These are phyloP conservation scores for Lentinus polychrous DNA, from an alignment of 1,284 basidiomycete genomes.

Conservation along the genomic window DNA sequence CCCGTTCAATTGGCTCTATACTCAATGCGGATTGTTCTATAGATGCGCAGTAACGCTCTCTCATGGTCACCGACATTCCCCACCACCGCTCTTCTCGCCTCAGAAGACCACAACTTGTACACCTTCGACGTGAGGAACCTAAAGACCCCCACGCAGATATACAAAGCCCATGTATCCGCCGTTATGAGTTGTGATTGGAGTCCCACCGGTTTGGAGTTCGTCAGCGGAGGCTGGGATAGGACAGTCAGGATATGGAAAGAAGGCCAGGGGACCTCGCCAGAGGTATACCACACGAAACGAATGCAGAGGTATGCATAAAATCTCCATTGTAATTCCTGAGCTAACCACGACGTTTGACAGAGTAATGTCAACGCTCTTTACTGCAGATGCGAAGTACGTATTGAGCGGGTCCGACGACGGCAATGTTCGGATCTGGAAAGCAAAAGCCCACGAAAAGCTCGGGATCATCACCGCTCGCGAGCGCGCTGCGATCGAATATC, in stretches of 20 bases:
- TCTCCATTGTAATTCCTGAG: not conserved
- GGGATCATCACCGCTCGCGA: constrained; percentile 91
- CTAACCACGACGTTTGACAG: constrained; percentile 33
- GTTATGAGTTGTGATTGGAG: constrained; percentile 93
- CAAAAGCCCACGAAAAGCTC: constrained; percentile 87
- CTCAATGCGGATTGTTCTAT: constrained; percentile 5
- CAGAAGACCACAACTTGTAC: constrained; percentile 98
- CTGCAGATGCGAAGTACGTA: constrained; percentile 89
- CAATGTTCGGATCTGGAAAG: constrained; percentile 96
- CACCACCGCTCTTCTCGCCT: constrained; percentile 85
- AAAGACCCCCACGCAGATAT: constrained; percentile 82
- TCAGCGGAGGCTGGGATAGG: constrained; percentile 94
- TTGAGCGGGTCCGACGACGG: constrained; percentile 95
- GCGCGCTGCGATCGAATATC: constrained; percentile 88
- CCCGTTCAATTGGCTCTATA: not conserved
- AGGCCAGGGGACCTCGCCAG: constrained; percentile 76
- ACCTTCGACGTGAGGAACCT: constrained; percentile 95
- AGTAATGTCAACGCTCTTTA: constrained; percentile 73
- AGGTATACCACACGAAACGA: constrained; percentile 97
- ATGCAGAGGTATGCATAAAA: constrained; percentile 78
- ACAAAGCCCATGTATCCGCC: constrained; percentile 96
- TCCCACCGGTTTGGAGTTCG: constrained; percentile 94
- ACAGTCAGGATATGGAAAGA: constrained; percentile 93
- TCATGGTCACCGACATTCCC: constrained; percentile 97
- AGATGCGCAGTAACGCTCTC: constrained; percentile 85